Evolutionary conservation across 306 rosid genomes (phyloP), one percentile per base, ranked within the genome.

Genomic region (Acacia acuminata): DNA sequence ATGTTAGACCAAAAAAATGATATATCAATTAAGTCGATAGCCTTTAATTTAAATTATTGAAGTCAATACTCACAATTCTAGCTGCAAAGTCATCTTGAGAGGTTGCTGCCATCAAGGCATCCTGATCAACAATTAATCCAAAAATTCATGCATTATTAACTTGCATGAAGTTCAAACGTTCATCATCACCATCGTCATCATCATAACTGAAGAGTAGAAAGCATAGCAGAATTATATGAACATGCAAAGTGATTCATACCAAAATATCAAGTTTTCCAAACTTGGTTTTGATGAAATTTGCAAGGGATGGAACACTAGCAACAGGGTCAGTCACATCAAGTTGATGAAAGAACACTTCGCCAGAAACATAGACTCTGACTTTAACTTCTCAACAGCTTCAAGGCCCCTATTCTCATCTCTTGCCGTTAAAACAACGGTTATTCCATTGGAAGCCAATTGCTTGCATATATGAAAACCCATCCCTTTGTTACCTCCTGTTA

Each of bases 261-360:
- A 60, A 24, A 12, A 83, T 81, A 73, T 86, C 87, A 50, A 86
- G 83, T 48, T 77, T 86, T 1, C 85, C 85, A 48, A 83, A 83
- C 8, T 64, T 85, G 70, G 85, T 77, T 47, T 53, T 81, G 79
- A 84, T 30, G 22, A 87, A 87, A 55, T 78, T 63, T 8, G 77
- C 85, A 14, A 87, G 50, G 25, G 84, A 77, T 45, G 68, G 16
- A 40, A 84, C 11, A 24, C 73, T 84, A 17, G 50, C 14, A 60
- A 43, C 3, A 60, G 34, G 32, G 32, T 60, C 17, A 3, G 66
- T 60, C 34, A 24, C 32, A 60, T 60, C 32, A 4, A 85, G 88
- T 79, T 80, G 83, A 67, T 82, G 87, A 61, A 85, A 88, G 11
- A 61, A 25, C 67, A 24, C 36, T n/a, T 56, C 58, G 2, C 44